Evolutionary conservation across 768 basidiomycete genomes (phyloP).

Genomic region (Leccinellum albellum): DNA sequence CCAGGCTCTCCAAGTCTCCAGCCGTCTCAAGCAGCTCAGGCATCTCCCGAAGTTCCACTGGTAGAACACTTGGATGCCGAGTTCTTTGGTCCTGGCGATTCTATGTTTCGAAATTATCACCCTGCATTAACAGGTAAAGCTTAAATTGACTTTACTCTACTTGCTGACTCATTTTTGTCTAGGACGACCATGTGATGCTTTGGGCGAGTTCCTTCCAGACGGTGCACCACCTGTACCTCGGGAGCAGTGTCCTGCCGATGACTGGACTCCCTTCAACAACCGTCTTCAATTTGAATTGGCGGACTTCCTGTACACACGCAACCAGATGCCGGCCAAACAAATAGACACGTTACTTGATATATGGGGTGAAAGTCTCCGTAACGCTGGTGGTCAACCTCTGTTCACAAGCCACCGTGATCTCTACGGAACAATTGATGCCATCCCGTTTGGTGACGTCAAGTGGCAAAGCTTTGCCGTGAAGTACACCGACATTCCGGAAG

Average conservation of each 20-base stretch:
- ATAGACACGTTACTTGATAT: neutral
- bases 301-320: neutral
- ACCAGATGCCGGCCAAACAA: neutral
- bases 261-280: neutral
- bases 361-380: neutral
- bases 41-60: no score
- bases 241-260: neutral
- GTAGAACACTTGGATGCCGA: no score
- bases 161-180: no score
- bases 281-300: neutral
- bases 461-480: neutral
- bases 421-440: neutral
- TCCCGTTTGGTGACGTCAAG: neutral
- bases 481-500: neutral
- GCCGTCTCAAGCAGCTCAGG: no score
- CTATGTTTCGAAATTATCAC: no score
- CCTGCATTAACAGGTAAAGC: no score
- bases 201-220: no score
- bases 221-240: neutral
- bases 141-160: no score
- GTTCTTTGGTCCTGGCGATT: no score
- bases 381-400: neutral
- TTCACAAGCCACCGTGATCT: neutral
- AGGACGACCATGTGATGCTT: no score
- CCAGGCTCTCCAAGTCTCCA: no score